Evolutionary conservation across 2,329 filamentous ascomycete species (phyloP), one percentile per base, ranked within the genome.

Genomic region (Ceratocystis ficicola): DNA sequence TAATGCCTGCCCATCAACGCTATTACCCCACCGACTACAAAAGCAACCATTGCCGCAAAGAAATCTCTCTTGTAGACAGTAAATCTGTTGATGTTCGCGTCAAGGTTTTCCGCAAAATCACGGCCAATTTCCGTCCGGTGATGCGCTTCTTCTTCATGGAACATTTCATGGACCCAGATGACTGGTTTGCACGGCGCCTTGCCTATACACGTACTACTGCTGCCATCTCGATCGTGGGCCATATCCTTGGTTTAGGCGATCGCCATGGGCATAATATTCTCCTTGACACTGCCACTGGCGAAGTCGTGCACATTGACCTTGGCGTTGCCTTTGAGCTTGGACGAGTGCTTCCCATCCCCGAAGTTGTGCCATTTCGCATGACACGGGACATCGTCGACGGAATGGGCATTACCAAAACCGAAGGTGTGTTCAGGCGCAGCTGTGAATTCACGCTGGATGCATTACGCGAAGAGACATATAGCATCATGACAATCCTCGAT

Each of bases 131-230:
- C 74, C 88, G 91, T 68, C 94, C 95, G 0, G 94, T 97, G 3
- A 89, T 99, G 86, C 85, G 88, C 66, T 95, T 92, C 77, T 99
- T 99, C 77, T 96, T 99, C 74, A 90, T 96, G 79, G 94, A 99
- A 74, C 85, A 88, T 68, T 99, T 96, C 73, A 81, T 86, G 63
- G 90, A 96, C 69, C 94, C 94, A 0, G 93, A 99, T 73, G 92
- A 95, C 70, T 99, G 94, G 94, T 99, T 96, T 72, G 82, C 84
- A 68, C 89, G 86, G 70, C 85, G 95, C 5, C 82, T 96, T 8
- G 91, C 93, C 5, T 99, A 99, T 73, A 95, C 91, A 1, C 84
- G 94, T 67, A 94, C 89, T 52, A 97, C 93, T 0, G 94, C 94
- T 0, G 92, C 93, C 3, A 93, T 97, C 67, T 96, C 91, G 0